Percentiles rank a stretch among this genome's conserved stretches.
phyloP scores from a whole-genome alignment of 1,284 basidiomycete species.

The Ustilago lituana region DNA sequence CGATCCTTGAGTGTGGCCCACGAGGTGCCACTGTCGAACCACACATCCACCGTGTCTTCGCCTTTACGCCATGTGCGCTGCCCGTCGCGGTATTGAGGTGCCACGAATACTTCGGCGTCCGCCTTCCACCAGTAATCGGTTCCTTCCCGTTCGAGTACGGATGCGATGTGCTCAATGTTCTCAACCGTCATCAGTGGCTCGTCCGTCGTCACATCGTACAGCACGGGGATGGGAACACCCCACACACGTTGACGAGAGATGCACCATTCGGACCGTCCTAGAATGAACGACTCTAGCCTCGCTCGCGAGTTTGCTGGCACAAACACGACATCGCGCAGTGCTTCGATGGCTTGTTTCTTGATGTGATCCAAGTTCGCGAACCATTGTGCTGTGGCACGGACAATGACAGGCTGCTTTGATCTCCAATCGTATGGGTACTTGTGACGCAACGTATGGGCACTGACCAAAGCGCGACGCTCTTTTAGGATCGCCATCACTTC shows the following conservation, averaged over 20 bases:
- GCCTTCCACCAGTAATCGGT: conserved; percentile 91
- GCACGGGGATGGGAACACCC: conserved; percentile 95
- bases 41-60: conserved; percentile 96
- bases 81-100: conserved; percentile 45
- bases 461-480: conserved; percentile 72
- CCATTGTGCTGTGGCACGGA: conserved; percentile 98
- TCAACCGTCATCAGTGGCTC: conserved; percentile 74
- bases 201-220: conserved; percentile 78
- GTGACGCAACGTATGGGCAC: conserved; percentile 79
- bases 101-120: conserved; percentile 79
- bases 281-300: conserved; percentile 84
- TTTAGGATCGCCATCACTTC: conserved; percentile 72
- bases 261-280: conserved; percentile 95
- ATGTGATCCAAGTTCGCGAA: conserved; percentile 90
- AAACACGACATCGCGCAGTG: conserved; percentile 80
- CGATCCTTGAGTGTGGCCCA: conserved; percentile 80
- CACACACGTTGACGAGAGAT: conserved; percentile 97
- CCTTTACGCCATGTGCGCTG: conserved; percentile 69
- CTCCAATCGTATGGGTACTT: conserved; percentile 98
- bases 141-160: conserved; percentile 78
- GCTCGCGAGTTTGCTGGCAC: conserved; percentile 71
- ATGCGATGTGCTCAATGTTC: conserved; percentile 81
- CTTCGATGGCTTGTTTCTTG: conserved; percentile 78
- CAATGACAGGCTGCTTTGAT: conserved; percentile 89
- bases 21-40: conserved; percentile 97